Conservation (phyloP, 345 rosid species). For the Cochlearia excelsa region DNA sequence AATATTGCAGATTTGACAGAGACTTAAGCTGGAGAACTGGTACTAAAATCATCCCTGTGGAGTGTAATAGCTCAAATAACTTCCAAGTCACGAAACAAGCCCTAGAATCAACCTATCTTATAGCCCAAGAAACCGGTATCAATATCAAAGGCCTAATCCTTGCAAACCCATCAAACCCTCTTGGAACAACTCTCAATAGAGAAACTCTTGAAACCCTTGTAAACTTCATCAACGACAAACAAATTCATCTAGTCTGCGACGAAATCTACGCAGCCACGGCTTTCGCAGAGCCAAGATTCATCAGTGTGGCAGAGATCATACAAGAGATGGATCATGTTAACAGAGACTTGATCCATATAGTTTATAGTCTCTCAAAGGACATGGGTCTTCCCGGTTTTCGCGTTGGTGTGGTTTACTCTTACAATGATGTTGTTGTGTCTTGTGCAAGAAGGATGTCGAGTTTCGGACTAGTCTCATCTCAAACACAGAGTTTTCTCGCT, state of each 20-base stretch:
- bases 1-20: conserved; percentile 58
- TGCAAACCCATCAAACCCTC: conserved; percentile 86
- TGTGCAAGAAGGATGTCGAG: conserved; percentile 82
- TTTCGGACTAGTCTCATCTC: conserved; percentile 75
- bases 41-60: conserved; percentile 55
- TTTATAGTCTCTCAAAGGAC: conserved; percentile 87
- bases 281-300: conserved; percentile 50
- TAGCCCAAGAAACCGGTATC: conserved; percentile 44
- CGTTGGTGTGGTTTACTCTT: conserved; percentile 77
- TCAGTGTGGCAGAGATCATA: conserved; percentile 64
- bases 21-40: conserved; percentile 89
- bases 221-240: conserved; percentile 46
- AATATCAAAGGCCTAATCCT: conserved; percentile 71
- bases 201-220: conserved; percentile 48
- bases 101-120: conserved; percentile 48
- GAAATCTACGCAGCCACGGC: conserved; percentile 79
- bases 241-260: conserved; percentile 74
- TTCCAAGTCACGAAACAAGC: conserved; percentile 45
- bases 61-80: conserved; percentile 59
- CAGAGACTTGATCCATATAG: conserved; percentile 60
- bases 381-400: conserved; percentile 86
- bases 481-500: conserved; percentile 68
- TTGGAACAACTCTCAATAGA: conserved; percentile 57
- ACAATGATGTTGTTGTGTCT: conserved; percentile 58
- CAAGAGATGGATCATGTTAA: conserved; percentile 44